A percentile compares a stretch with the other conserved stretches of the same genome.
phyloP scores from a whole-genome alignment of 2,329 filamentous ascomycete genomes.

The Hypoxylon rubiginosum region DNA sequence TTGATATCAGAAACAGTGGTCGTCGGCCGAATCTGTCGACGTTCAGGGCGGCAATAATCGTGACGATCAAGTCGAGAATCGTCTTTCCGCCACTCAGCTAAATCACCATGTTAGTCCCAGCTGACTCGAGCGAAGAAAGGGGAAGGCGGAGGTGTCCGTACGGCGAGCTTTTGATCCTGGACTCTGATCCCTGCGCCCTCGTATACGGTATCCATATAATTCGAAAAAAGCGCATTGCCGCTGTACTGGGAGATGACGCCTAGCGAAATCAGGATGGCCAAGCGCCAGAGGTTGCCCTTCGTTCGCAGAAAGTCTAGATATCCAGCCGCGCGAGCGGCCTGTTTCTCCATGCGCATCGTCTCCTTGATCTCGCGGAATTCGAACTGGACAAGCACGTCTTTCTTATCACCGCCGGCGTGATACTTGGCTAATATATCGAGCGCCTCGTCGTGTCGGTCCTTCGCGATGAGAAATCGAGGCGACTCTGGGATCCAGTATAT shows the following conservation, averaged over 20 bases:
- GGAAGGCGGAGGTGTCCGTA: conserved; percentile 47
- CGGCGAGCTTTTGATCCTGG: conserved; percentile 68
- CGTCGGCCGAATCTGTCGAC: conserved; percentile 67
- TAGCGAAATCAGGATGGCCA: conserved; percentile 72
- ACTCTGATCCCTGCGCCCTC: conserved; percentile 70
- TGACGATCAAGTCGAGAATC: conserved; percentile 70
- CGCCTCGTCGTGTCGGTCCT: conserved; percentile 73
- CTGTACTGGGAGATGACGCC: conserved; percentile 77
- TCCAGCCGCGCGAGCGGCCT: conserved; percentile 61
- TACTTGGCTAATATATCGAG: conserved; percentile 72
- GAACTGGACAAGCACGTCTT: conserved; percentile 73
- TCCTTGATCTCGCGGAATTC: conserved; percentile 76
- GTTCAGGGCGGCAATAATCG: conserved; percentile 64
- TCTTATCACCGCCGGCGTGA: conserved; percentile 71
- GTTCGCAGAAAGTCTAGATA: conserved; percentile 74
- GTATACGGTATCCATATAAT: conserved; percentile 75
- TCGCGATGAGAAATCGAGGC: conserved; percentile 74
- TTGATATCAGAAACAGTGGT: conserved; percentile 66
- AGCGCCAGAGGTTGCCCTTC: conserved; percentile 73
- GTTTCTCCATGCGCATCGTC: conserved; percentile 70
- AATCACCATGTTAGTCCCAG: conserved; percentile 6
- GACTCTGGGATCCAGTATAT: conserved; percentile 78
- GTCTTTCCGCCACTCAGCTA: conserved; percentile 68
- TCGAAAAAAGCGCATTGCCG: conserved; percentile 75
- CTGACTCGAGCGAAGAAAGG: neutral